Base-by-base conservation (phyloP, 1,139 yeast species). In the Zygoascus hellenicus region DNA sequence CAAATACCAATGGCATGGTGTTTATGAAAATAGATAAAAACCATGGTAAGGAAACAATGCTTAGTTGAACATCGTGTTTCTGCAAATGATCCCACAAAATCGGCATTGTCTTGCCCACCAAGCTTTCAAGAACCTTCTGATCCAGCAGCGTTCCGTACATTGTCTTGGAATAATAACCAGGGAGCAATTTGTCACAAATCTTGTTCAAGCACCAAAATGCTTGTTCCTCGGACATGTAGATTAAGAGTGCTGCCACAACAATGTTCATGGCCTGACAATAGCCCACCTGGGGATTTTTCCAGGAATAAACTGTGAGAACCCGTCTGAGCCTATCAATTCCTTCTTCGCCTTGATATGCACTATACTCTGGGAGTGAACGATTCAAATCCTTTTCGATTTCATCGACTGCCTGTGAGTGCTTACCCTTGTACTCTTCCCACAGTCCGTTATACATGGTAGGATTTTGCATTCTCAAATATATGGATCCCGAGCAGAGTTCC, bases 201-300 rank as follows among this genome's bases (percentile, higher is more conserved):
- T 78, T 76, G 50, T 82, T 78, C 50, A 94, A 71, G 50, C 94
- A 78, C 97, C 97, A 94, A 62, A 89, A 94, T 0, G 97, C 97
- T 65, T 94, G 98, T 55, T 92, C 98, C 64, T 94, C 98, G 7
- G 95, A 84, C 84, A 89, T 90, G 64, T 84, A 90, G 47, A 94
- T 92, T 51, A 94, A 72, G 47, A 94, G 68, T 0, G 96, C 97
- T 0, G 99, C 99, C 1, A 83, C 87, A 6, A 94, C 97, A 49
- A 94, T 94, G 63, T 94, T 94, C 99, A 94, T 94, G 1, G 98
- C 98, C 64, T 94, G 98, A 64, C 99, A 94, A 65, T 94, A 94
- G 0, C 99, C 99, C 17, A 94, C 88, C 46, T 92, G 96, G 0
- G 97, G 97, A 61, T 90, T 89, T 58, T 86, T 87, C 97, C 97